A percentile compares a stretch with the other conserved stretches of the same genome.
These are phyloP conservation scores for Bipolaris cookei DNA, from an alignment of 2,329 filamentous ascomycete genomes.

Conservation along the genomic window DNA sequence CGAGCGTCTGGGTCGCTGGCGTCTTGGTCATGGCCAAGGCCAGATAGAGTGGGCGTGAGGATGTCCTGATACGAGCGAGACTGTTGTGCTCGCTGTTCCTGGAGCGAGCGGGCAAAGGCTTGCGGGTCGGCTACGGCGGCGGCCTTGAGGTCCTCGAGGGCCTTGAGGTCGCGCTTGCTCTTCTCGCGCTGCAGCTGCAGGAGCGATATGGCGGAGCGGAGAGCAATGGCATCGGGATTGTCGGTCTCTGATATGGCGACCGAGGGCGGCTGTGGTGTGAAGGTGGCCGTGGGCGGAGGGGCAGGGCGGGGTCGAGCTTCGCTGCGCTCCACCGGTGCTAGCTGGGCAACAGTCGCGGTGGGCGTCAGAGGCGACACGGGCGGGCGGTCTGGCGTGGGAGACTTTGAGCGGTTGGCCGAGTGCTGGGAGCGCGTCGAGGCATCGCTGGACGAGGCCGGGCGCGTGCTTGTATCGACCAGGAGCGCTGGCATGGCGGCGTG, in stretches of 20 bases:
- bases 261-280: constrained; percentile 52
- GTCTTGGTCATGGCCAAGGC: constrained; percentile 36
- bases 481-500: constrained; percentile 49
- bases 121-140: constrained; percentile 74
- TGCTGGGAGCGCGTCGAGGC: constrained; percentile 30
- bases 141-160: constrained; percentile 71
- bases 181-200: constrained; percentile 84
- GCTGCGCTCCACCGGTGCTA: constrained; percentile 39
- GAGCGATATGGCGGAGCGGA: constrained; percentile 83
- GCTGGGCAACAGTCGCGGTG: constrained; percentile 43
- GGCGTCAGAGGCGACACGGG: constrained; percentile 52
- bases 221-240: constrained; percentile 86
- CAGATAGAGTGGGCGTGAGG: constrained; percentile 49
- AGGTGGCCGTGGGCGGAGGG: constrained; percentile 43
- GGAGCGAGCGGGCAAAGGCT: constrained; percentile 73
- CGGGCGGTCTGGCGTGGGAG: constrained; percentile 45
- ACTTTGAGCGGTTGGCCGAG: constrained; percentile 35
- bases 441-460: constrained; percentile 33
- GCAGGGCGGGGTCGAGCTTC: constrained; percentile 35
- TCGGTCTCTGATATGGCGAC: constrained; percentile 56
- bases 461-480: constrained; percentile 40
- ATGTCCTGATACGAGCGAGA: constrained; percentile 37
- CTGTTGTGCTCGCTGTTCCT: constrained; percentile 60
- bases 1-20: constrained; percentile 27
- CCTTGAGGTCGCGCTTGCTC: constrained; percentile 75